phyloP scores from a whole-genome alignment of 2,329 filamentous ascomycete species.

The Hawksworthiomyces lignivorus region DNA sequence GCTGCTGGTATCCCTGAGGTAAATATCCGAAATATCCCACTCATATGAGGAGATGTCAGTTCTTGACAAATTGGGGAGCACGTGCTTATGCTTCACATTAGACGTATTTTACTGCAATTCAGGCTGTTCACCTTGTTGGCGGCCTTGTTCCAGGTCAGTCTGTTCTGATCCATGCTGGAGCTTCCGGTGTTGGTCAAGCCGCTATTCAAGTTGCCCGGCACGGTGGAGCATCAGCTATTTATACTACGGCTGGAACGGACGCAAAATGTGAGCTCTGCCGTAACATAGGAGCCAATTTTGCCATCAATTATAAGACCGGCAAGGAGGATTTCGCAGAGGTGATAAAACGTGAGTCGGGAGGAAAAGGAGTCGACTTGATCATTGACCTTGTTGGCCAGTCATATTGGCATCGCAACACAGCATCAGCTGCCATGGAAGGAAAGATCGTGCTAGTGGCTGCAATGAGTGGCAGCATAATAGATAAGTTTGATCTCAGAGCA shows the following conservation, averaged over 20 bases:
- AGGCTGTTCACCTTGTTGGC: conserved; percentile 22
- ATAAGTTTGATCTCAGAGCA: not conserved
- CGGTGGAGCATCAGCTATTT: conserved; percentile 18
- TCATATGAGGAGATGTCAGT: too few relatives aligned
- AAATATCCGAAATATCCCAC: not conserved
- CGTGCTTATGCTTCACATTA: too few relatives aligned
- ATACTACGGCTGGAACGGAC: conserved; percentile 23
- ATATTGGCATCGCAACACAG: conserved; percentile 5
- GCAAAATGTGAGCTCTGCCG: conserved; percentile 25
- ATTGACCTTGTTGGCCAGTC: conserved; percentile 8
- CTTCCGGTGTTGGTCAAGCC: conserved; percentile 19
- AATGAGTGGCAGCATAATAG: conserved; percentile 3
- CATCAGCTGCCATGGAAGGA: conserved; percentile 2
- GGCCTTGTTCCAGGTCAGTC: conserved; percentile 18
- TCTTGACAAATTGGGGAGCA: too few relatives aligned
- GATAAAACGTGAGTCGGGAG: conserved; percentile 1
- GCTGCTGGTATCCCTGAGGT: conserved; percentile 25
- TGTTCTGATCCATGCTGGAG: conserved; percentile 21
- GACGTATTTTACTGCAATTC: conserved; percentile 22
- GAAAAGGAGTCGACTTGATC: conserved; percentile 8
- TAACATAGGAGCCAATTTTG: conserved; percentile 21
- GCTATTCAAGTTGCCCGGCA: conserved; percentile 16
- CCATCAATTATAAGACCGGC: conserved; percentile 24
- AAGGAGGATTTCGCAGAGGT: conserved; percentile 15
- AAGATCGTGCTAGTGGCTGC: conserved; percentile 3